phyloP scores from a whole-genome alignment of 202 grass and related monocot genomes.

The Carex sylvatica region DNA sequence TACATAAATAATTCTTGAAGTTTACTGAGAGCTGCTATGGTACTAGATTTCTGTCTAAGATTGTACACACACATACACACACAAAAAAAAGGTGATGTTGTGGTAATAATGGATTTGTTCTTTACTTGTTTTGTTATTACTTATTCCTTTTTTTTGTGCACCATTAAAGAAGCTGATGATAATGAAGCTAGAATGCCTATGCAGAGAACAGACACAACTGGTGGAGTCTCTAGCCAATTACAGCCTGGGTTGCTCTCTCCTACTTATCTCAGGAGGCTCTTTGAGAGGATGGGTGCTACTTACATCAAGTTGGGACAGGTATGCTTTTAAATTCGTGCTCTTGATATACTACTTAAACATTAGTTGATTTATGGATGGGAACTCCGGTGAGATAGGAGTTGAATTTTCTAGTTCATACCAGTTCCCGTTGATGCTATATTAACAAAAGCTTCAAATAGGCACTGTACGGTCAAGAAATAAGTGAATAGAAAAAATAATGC shows the following conservation, averaged over 20 bases:
- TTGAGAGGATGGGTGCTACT: conserved; percentile 95
- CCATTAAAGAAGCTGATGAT: neutral
- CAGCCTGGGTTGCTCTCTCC: conserved; percentile 84
- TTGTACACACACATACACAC: neutral
- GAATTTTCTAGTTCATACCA: neutral
- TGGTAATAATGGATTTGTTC: neutral
- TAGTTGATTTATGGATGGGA: neutral
- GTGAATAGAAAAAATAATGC: neutral
- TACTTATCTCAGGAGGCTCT: conserved; percentile 69
- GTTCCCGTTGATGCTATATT: neutral
- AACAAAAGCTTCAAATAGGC: neutral
- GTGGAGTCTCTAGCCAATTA: conserved; percentile 57
- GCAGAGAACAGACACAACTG: conserved; percentile 61
- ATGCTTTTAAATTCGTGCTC: neutral
- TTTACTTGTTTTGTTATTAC: neutral
- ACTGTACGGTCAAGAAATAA: neutral
- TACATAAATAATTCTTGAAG: neutral
- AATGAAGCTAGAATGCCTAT: conserved; percentile 21
- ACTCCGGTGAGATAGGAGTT: neutral
- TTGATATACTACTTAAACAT: neutral
- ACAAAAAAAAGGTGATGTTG: neutral
- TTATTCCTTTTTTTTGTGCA: neutral
- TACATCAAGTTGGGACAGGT: conserved; percentile 98
- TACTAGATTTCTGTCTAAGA: neutral
- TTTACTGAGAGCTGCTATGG: neutral